Conservation (phyloP, 1,284 basidiomycete species). For the Hymenochaete sp. region DNA sequence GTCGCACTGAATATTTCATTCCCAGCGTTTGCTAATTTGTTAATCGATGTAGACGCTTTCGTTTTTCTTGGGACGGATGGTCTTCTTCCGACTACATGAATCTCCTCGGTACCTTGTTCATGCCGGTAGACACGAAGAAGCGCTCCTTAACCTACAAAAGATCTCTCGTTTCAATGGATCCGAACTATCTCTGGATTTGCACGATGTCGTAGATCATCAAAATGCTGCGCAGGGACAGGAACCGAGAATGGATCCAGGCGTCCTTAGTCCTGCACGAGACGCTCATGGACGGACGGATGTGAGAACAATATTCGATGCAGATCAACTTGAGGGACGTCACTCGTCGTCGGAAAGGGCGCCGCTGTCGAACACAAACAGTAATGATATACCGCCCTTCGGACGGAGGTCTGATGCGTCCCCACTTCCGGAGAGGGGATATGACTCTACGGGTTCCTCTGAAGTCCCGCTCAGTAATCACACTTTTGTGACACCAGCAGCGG, state of each 20-base stretch:
- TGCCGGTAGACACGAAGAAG: conserved; percentile 74
- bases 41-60: conserved; percentile 54
- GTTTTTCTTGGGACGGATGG: conserved; percentile 81
- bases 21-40: neutral
- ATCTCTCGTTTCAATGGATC: conserved; percentile 83
- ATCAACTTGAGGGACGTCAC: neutral
- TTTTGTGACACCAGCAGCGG: conserved; percentile 26
- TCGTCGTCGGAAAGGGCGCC: conserved; percentile 8
- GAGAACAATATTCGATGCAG: conserved; percentile 19
- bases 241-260: conserved; percentile 1
- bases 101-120: conserved; percentile 88
- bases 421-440: conserved; percentile 27
- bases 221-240: conserved; percentile 1
- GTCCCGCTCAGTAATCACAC: conserved; percentile 31
- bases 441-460: conserved; percentile 32
- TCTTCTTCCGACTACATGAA: conserved; percentile 88
- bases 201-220: conserved; percentile 60
- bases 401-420: too few relatives aligned
- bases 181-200: conserved; percentile 52
- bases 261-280: conserved; percentile 7
- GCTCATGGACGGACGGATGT: conserved; percentile 8
- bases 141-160: conserved; percentile 68
- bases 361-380: too few relatives aligned
- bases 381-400: too few relatives aligned
- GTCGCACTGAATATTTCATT: conserved; percentile 22